Conservation (phyloP, 2,329 filamentous ascomycete species). For the Monascus ruber region DNA sequence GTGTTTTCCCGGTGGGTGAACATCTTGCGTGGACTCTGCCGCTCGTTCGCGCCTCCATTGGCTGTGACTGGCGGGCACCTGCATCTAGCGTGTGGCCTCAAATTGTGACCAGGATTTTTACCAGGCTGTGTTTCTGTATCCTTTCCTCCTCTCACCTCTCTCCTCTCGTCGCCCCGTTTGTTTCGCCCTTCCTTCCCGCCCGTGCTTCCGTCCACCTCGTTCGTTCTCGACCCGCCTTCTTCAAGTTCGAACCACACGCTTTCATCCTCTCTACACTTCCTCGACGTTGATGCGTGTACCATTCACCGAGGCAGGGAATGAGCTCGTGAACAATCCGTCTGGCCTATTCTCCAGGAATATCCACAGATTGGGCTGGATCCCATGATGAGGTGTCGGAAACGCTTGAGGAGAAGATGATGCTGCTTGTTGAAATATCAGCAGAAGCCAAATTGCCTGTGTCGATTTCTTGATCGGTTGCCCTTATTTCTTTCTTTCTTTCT, state of each 20-base stretch:
- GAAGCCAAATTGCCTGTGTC: constrained; percentile 13
- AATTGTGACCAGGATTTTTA: constrained; percentile 8
- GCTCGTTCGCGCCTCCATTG: constrained; percentile 3
- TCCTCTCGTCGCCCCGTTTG: constrained; percentile 1
- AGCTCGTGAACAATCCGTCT: not conserved
- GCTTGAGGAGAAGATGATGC: constrained; percentile 27
- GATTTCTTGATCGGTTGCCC: constrained; percentile 6
- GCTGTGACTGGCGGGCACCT: constrained; percentile 15
- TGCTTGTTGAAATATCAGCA: constrained; percentile 22
- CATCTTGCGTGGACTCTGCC: not conserved
- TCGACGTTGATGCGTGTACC: not conserved
- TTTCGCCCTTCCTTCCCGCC: constrained; percentile 2
- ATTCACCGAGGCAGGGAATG: not conserved
- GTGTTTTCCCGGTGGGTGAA: not conserved
- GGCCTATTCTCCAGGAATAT: not conserved
- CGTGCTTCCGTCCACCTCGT: not conserved
- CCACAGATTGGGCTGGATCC: constrained; percentile 4
- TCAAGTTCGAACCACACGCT: not conserved
- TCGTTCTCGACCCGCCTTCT: no score
- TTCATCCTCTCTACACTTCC: not conserved
- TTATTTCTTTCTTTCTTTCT: constrained; percentile 6
- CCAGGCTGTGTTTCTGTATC: constrained; percentile 11
- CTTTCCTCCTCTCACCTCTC: constrained; percentile 14
- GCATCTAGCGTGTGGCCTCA: constrained; percentile 12
- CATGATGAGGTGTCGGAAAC: constrained; percentile 37